Conservation (phyloP, 1,139 yeast genomes). For the Entelexis paramagnoliae region DNA sequence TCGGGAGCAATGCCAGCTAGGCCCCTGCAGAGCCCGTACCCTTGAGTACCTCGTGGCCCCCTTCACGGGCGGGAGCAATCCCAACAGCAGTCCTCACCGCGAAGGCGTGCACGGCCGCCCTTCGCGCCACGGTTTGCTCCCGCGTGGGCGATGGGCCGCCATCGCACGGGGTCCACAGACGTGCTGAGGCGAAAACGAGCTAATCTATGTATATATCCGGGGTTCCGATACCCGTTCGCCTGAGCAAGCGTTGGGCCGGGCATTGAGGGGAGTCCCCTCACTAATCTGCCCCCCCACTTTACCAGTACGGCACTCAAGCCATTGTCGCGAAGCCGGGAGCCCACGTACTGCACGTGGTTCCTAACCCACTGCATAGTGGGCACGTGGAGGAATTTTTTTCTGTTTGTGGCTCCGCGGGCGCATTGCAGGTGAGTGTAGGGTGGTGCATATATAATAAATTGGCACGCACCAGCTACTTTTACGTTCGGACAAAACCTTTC, state of each 20-base stretch:
- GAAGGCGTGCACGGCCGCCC: not conserved
- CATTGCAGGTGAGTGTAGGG: not conserved
- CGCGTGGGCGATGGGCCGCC: not conserved
- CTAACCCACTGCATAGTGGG: not conserved
- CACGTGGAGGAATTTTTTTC: conserved; percentile 2
- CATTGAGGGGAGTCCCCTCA: not conserved
- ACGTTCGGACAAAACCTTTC: not conserved
- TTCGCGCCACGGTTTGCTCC: not conserved
- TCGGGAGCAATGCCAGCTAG: not conserved
- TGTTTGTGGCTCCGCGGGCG: conserved; percentile 1
- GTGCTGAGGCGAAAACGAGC: no score
- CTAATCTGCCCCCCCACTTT: not conserved
- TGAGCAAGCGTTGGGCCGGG: not conserved
- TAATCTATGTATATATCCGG: no score
- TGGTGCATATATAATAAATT: conserved; percentile 3
- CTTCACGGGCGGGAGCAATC: not conserved
- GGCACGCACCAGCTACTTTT: not conserved
- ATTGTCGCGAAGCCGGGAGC: not conserved
- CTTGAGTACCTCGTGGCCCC: not conserved
- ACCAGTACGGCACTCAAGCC: not conserved
- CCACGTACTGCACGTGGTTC: not conserved
- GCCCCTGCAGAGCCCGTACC: not conserved
- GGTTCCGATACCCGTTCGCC: no score
- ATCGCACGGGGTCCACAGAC: no score
- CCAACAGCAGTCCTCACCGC: not conserved